phyloP scores from a whole-genome alignment of 1,139 yeast genomes.

The Candida sp. region DNA sequence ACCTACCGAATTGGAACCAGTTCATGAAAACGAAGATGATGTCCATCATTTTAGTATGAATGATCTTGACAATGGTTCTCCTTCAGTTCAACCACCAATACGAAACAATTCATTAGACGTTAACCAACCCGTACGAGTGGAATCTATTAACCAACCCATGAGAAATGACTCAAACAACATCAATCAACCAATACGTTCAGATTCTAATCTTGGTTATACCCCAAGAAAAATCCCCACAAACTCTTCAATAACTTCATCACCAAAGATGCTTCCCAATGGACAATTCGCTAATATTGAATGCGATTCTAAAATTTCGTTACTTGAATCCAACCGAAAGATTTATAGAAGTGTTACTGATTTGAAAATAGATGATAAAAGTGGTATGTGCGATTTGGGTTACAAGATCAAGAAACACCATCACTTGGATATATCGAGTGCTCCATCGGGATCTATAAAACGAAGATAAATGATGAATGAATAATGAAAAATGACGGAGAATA shows the following conservation, averaged over 20 bases:
- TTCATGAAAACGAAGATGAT: conserved; percentile 3
- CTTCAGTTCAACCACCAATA: neutral
- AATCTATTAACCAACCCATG: neutral
- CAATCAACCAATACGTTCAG: neutral
- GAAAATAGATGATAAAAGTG: conserved; percentile 22
- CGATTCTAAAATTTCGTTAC: neutral
- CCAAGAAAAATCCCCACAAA: neutral
- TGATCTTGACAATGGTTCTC: neutral
- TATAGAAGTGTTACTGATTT: conserved; percentile 9
- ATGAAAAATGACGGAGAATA: neutral
- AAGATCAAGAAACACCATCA: conserved; percentile 44
- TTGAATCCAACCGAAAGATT: neutral
- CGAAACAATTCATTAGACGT: neutral
- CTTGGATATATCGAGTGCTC: conserved; percentile 33
- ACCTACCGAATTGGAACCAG: neutral
- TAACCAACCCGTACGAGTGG: neutral
- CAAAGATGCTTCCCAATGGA: neutral
- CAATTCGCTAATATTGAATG: neutral
- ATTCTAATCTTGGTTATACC: neutral
- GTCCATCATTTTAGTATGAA: neutral
- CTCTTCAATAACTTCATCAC: neutral
- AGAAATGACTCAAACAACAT: neutral
- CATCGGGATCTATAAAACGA: conserved; percentile 22
- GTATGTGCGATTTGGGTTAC: conserved; percentile 43
- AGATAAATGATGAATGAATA: conserved; percentile 2